Evolutionary conservation across 345 rosid species (phyloP).

Genomic region (Melaleuca alternifolia): DNA sequence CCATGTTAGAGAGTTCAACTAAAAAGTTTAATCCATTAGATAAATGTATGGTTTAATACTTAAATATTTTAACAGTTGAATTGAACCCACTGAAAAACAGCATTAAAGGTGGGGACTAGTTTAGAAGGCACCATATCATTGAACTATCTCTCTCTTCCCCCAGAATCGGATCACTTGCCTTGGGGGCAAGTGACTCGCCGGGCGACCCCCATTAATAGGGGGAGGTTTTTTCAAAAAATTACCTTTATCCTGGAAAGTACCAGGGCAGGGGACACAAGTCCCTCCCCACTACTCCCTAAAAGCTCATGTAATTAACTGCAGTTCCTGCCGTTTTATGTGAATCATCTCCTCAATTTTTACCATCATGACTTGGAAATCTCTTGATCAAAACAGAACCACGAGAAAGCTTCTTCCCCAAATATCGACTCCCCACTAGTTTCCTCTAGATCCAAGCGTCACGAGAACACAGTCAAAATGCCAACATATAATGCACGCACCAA

Average conservation of each 20-base stretch:
- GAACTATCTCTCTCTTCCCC: neutral
- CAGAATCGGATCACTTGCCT: too few relatives aligned
- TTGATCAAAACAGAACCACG: neutral
- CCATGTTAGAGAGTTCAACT: neutral
- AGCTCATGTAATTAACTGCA: neutral
- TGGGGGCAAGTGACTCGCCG: too few relatives aligned
- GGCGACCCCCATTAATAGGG: too few relatives aligned
- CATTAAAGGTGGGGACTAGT: neutral
- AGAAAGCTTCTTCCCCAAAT: neutral
- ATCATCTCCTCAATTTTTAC: neutral
- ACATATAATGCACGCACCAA: neutral
- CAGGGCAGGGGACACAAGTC: too few relatives aligned
- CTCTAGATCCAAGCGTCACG: neutral
- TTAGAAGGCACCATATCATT: neutral
- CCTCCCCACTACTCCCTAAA: neutral
- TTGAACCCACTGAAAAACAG: neutral
- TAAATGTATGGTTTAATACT: neutral
- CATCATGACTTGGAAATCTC: neutral
- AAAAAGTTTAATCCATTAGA: neutral
- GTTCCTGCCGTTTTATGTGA: neutral
- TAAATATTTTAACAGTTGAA: neutral
- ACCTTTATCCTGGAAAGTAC: too few relatives aligned
- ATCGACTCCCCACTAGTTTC: neutral
- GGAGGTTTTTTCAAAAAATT: too few relatives aligned
- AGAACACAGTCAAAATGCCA: neutral